Evolutionary conservation across 257 asterid genomes (phyloP), one percentile per base, ranked within the genome.

Genomic region (Schizonepeta tenuifolia): DNA sequence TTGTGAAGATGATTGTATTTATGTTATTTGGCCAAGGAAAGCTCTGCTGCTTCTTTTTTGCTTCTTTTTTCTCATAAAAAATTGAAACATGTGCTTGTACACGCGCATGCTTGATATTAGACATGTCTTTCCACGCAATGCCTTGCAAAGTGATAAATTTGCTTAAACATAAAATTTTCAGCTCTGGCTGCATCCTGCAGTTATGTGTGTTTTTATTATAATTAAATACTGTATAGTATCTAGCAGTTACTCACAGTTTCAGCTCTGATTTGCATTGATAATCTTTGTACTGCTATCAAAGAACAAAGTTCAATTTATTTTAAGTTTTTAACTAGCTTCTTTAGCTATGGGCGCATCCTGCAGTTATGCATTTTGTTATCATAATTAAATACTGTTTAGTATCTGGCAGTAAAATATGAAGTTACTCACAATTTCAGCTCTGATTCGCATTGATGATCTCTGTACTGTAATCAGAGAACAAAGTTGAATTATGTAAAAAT

Each of bases 391-490:
- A 35, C 36, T 26, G 0, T 7, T 21, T 12, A 26, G 56, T 14
- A 50, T 50, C 6, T 3, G 24, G 13, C 49, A 41, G 26, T 61
- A 51, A 76, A 47, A 44, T 12, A 54, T 8, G 13, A 65, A 54
- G 72, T 24, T 40, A 12, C 70, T 40, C 46, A 15, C 55, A 21
- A 36, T 49, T 51, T 74, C 62, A 20, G 41, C 71, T 17, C 72
- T 62, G 38, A 58, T 35, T 69, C 61, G 20, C 50, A 56, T 72
- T 70, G 15, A 33, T 12, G 55, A 17, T 65, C 54, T 49, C 13
- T 63, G 20, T 74, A 40, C 36, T 77, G 28, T 81, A 15, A 60
- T 66, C 82, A 89, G 95, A 11, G 82, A 81, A 75, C 90, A 74
- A 55, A 87, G 86, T 67, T 49, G 11, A 22, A 9, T 54, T 54